Percentiles rank a stretch among this genome's conserved stretches.
phyloP scores from a whole-genome alignment of 2,329 filamentous ascomycete genomes.

The Plectosphaerella sp. region DNA sequence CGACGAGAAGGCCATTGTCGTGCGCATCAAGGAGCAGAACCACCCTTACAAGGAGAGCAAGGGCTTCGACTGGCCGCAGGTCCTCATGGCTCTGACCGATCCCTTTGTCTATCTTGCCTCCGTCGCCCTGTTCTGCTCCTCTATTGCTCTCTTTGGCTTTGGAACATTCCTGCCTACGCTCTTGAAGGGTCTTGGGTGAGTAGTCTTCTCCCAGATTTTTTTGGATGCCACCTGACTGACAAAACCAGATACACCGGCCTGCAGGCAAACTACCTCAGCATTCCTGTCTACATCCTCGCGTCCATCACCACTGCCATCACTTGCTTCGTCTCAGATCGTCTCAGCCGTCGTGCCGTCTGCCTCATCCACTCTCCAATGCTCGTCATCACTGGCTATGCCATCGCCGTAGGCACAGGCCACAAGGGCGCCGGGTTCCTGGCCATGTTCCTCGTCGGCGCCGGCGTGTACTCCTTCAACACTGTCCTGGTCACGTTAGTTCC shows the following conservation, averaged over 20 bases:
- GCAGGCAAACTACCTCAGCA: constrained; percentile 26
- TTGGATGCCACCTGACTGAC: neutral
- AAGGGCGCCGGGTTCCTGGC: constrained; percentile 23
- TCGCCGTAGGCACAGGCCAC: constrained; percentile 22
- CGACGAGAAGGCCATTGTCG: constrained; percentile 28
- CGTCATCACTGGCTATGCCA: constrained; percentile 25
- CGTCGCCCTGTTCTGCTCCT: constrained; percentile 23
- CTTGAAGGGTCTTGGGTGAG: constrained; percentile 4
- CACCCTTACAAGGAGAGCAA: constrained; percentile 19
- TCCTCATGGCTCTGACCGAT: constrained; percentile 20
- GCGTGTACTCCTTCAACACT: constrained; percentile 6
- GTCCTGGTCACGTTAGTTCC: constrained; percentile 9
- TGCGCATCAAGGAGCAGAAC: constrained; percentile 17
- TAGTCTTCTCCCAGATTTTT: neutral
- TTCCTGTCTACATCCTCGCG: constrained; percentile 26
- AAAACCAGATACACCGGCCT: constrained; percentile 9
- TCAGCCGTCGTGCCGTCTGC: constrained; percentile 22
- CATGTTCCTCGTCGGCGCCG: constrained; percentile 21
- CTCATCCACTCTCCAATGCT: constrained; percentile 20
- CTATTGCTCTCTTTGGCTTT: constrained; percentile 22
- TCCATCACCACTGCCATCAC: constrained; percentile 17
- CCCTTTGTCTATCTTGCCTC: constrained; percentile 20
- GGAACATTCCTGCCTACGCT: constrained; percentile 19
- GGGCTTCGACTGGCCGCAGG: constrained; percentile 18
- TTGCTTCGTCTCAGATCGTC: constrained; percentile 23